Evolutionary conservation across 148 eudicot genomes (phyloP).

Genomic region (Amaranthus palmeri): DNA sequence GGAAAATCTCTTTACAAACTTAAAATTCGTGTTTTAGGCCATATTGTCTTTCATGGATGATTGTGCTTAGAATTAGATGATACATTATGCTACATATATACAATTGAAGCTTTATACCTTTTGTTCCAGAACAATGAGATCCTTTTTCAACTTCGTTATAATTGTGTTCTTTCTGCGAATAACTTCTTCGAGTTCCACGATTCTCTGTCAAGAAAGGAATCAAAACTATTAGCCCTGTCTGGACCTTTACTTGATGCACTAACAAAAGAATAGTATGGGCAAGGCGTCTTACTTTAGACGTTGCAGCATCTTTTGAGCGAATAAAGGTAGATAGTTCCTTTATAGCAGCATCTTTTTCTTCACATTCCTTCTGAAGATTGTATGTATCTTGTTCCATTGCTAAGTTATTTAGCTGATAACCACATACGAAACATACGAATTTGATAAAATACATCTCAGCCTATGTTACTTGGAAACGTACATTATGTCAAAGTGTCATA

Average conservation of each 20-base stretch:
- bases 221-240: not conserved
- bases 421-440: not conserved
- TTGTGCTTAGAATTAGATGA: no score
- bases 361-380: conserved; percentile 65
- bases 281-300: conserved; percentile 51
- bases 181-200: conserved; percentile 75
- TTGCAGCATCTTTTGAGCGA: conserved; percentile 48
- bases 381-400: conserved; percentile 58
- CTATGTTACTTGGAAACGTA: no score
- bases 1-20: no score
- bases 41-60: no score
- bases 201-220: conserved; percentile 46
- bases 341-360: conserved; percentile 70
- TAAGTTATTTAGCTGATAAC: conserved; percentile 50
- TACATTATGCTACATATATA: not conserved
- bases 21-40: no score
- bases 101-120: conserved; percentile 42
- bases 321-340: conserved; percentile 60
- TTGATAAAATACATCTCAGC: no score
- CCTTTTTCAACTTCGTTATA: conserved; percentile 68
- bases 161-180: conserved; percentile 66
- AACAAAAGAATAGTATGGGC: not conserved
- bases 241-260: not conserved
- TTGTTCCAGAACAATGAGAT: conserved; percentile 64
- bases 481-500: no score